Evolutionary conservation across 164 flowering plant genomes (phyloP).

Genomic region (Tinospora cordifolia): DNA sequence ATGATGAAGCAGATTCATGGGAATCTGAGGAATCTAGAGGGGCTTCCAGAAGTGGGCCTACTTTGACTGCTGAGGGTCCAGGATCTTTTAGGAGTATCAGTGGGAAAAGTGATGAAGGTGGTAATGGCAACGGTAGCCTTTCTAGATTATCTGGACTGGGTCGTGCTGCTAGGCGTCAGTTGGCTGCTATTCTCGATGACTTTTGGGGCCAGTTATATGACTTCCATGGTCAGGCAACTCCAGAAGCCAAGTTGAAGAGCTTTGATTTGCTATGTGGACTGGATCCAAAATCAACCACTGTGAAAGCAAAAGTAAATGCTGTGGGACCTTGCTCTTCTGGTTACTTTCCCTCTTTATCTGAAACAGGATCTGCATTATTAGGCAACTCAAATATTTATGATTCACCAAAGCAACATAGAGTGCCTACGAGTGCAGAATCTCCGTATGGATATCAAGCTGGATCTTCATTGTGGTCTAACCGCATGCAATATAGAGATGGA

Average conservation of each 20-base stretch:
- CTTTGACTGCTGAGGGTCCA: conserved; percentile 62
- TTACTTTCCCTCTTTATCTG: conserved; percentile 32
- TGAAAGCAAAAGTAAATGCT: conserved; percentile 37
- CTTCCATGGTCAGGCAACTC: conserved; percentile 68
- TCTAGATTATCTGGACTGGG: conserved; percentile 90
- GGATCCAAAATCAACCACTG: conserved; percentile 31
- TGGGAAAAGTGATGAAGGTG: conserved; percentile 75
- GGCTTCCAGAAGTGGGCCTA: conserved; percentile 27
- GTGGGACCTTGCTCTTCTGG: conserved; percentile 31
- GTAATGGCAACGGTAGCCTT: conserved; percentile 74
- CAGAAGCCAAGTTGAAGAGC: conserved; percentile 62
- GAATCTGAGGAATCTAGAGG: conserved; percentile 48
- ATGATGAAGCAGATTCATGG: conserved; percentile 50
- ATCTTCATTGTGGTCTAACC: conserved; percentile 41
- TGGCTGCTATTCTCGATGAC: conserved; percentile 76
- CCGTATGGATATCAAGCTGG: conserved; percentile 48
- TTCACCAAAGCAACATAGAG: conserved; percentile 31
- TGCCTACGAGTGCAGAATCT: conserved; percentile 34
- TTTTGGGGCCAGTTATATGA: conserved; percentile 95
- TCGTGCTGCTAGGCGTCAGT: conserved; percentile 84
- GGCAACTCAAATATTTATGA: conserved; percentile 24
- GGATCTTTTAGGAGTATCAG: conserved; percentile 66
- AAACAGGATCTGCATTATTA: conserved; percentile 36
- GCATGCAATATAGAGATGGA: conserved; percentile 42
- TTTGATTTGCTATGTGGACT: conserved; percentile 48